Evolutionary conservation across 345 rosid genomes (phyloP).

Genomic region (Gynandropsis gynandra): DNA sequence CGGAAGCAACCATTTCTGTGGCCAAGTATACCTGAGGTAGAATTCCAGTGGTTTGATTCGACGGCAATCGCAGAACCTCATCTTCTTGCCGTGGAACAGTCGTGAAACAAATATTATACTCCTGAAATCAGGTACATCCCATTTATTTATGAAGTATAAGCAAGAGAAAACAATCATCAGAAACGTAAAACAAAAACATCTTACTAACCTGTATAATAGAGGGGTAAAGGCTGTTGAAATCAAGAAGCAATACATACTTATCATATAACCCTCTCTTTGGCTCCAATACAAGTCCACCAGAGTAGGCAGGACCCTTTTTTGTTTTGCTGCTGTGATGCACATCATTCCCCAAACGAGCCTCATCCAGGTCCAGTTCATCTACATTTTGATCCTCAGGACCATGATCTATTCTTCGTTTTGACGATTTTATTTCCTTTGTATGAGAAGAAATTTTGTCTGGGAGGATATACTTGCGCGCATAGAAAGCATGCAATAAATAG

Average conservation of each 20-base stretch:
- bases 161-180: conserved; percentile 13
- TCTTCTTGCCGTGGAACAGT: conserved; percentile 81
- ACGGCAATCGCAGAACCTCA: conserved; percentile 67
- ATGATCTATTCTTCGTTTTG: conserved; percentile 47
- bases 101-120: conserved; percentile 96
- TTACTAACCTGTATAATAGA: conserved; percentile 90
- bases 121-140: conserved; percentile 41
- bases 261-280: conserved; percentile 95
- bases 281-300: conserved; percentile 96
- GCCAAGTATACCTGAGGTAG: conserved; percentile 70
- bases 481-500: conserved; percentile 85
- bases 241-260: conserved; percentile 85
- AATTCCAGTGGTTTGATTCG: conserved; percentile 63
- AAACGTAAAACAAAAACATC: conserved; percentile 14
- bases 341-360: conserved; percentile 38
- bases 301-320: conserved; percentile 88
- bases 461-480: conserved; percentile 79
- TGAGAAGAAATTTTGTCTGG: conserved; percentile 72
- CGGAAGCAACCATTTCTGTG: conserved; percentile 8
- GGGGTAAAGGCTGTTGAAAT: conserved; percentile 97
- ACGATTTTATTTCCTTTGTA: conserved; percentile 44
- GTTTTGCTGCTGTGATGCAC: conserved; percentile 40
- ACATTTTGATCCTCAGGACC: conserved; percentile 37
- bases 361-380: conserved; percentile 45
- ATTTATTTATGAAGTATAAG: conserved; percentile 1